A percentile compares a stretch with the other conserved stretches of the same genome.
phyloP scores from a whole-genome alignment of 2,329 filamentous ascomycete species.

The Fusarium oligoseptatum region DNA sequence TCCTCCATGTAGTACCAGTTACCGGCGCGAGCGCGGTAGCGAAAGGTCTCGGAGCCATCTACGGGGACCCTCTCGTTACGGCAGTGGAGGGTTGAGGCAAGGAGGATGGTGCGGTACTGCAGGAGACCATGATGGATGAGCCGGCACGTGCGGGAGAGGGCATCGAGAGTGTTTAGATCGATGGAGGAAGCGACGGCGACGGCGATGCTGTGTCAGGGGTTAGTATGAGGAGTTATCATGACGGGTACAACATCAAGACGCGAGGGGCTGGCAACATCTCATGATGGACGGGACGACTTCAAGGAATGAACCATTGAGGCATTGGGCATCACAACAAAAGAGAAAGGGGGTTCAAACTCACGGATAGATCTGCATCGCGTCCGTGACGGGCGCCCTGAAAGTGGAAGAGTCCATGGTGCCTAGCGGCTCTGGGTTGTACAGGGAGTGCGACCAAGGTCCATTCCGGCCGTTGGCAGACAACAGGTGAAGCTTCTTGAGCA shows the following conservation, averaged over 20 bases:
- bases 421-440: constrained; percentile 41
- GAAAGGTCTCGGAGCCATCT: constrained; percentile 68
- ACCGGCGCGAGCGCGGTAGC: constrained; percentile 68
- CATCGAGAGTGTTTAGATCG: constrained; percentile 89
- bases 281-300: constrained; percentile 20
- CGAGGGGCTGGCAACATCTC: constrained; percentile 14
- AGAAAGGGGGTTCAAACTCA: constrained; percentile 32
- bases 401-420: constrained; percentile 44
- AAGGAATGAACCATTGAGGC: background rate
- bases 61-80: constrained; percentile 74
- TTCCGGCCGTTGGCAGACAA: constrained; percentile 43
- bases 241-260: constrained; percentile 2
- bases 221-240: constrained; percentile 32
- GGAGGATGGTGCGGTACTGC: constrained; percentile 80
- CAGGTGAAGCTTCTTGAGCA: constrained; percentile 45
- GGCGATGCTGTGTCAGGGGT: constrained; percentile 72
- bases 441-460: constrained; percentile 47
- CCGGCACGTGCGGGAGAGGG: constrained; percentile 84
- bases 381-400: constrained; percentile 43
- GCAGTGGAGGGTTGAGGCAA: constrained; percentile 83
- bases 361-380: constrained; percentile 47
- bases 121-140: constrained; percentile 83
- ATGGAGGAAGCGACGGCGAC: constrained; percentile 80
- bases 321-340: constrained; percentile 10
- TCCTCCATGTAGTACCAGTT: constrained; percentile 73